Base-by-base conservation (phyloP, 164 flowering plant genomes). In the Liriodendron chinense region DNA sequence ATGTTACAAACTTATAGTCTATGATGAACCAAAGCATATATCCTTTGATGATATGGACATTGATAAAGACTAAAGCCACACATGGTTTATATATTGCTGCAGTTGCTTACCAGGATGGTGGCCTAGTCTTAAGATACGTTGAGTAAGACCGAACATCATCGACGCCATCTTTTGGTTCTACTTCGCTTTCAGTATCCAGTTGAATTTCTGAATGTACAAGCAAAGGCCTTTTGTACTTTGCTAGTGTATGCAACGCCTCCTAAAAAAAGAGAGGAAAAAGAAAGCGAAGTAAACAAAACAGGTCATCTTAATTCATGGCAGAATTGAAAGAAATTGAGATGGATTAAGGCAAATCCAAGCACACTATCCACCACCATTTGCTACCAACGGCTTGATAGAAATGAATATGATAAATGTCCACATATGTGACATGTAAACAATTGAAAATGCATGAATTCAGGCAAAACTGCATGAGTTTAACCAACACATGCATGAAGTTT, bases 131-230 rank as follows among this genome's bases (percentile, higher is more conserved):
- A 21, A 94, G 96, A 84, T 96, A 93, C 1, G 97, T 92, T 24
- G 86, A 84, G 79, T 96, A 96, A 49, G 90, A 88, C 56, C 88
- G 84, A 67, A 92, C 77, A 72, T 87, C 83, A 57, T 73, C 78
- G 12, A 50, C 13, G 62, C 73, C 81, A 76, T 84, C 83, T 57
- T 83, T 74, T 22, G 70, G 50, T 48, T 82, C 85, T 5, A 47
- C n/a, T 67, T 72, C 1, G 50, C 71, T 83, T 47, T 76, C 88
- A 48, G 78, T 70, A 65, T 90, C 90, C 79, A 72, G 86, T 71
- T 85, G 82, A 68, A 89, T 68, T 85, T 96, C 99, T 20, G 98
- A 92, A 86, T 96, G 99, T 66, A 96, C 99, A 75, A 96, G 96
- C 74, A 96, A 81, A 63, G 99, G 98, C 77, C 98, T 87, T 82